Percentiles rank a stretch among this genome's conserved stretches.
Conservation (phyloP, 108 stramenopile species). For the Fragilariopsis cylindrus region DNA sequence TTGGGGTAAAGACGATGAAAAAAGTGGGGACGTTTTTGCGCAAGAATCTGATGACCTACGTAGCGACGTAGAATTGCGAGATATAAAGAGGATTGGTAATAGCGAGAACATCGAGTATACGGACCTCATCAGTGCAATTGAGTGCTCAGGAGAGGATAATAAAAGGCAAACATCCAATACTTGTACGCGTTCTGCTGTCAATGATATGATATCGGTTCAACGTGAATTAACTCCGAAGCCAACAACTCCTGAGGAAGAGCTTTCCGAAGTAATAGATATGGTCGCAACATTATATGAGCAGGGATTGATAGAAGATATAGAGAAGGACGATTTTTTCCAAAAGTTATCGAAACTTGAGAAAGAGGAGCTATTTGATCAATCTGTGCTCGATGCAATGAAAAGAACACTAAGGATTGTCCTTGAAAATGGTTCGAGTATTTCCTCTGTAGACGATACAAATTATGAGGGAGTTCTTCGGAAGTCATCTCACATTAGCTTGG, state of each 20-base stretch:
- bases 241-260: slow-evolving; percentile 8
- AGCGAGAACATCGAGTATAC: background rate
- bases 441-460: background rate
- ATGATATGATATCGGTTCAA: background rate
- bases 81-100: background rate
- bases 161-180: background rate
- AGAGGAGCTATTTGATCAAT: slow-evolving; percentile 19
- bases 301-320: slow-evolving; percentile 23
- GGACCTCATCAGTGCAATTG: too few species aligned
- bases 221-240: background rate
- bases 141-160: background rate
- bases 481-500: background rate
- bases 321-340: slow-evolving; percentile 20
- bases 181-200: too few species aligned
- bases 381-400: slow-evolving; percentile 15
- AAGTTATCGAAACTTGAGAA: slow-evolving; percentile 7
- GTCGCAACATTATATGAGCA: slow-evolving; percentile 21
- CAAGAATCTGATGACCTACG: background rate
- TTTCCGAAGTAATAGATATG: slow-evolving; percentile 32
- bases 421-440: slow-evolving; percentile 10
- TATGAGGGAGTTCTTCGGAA: background rate
- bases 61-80: background rate
- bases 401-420: slow-evolving; percentile 19
- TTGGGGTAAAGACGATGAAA: slow-evolving; percentile 25
- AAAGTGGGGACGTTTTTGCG: background rate